Conservation (phyloP, 2,329 filamentous ascomycete species). For the Botryotinia globosa region DNA sequence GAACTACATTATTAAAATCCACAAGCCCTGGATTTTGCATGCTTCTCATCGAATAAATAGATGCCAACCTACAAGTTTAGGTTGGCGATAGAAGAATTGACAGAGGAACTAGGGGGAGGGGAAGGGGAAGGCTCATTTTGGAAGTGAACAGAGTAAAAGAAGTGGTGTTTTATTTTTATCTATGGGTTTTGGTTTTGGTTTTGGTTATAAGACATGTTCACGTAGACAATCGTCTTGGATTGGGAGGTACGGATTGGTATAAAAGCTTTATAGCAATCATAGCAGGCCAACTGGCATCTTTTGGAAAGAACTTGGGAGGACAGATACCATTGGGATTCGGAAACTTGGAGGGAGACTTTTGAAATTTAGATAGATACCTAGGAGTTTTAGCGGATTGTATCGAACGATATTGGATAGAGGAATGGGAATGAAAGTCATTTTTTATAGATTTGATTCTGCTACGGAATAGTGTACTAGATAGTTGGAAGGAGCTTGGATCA, state of each 20-base stretch:
- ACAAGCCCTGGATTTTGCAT: conserved; percentile 5
- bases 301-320: conserved; percentile 9
- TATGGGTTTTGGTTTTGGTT: not conserved
- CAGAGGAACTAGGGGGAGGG: not conserved
- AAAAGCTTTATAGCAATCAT: not conserved
- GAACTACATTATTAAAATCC: not conserved
- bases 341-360: not conserved
- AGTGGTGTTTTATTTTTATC: not conserved
- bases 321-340: conserved; percentile 9
- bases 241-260: conserved; percentile 5
- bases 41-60: conserved; percentile 1
- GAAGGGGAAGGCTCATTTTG: not conserved
- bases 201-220: not conserved
- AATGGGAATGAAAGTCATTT: not conserved
- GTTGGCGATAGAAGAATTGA: not conserved
- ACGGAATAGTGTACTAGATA: not conserved
- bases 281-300: not conserved
- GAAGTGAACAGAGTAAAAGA: not conserved
- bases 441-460: not conserved
- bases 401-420: not conserved
- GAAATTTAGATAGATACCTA: conserved; percentile 16
- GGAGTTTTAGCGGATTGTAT: not conserved
- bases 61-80: not conserved
- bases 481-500: not conserved
- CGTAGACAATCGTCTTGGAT: not conserved